phyloP scores from a whole-genome alignment of 2,329 filamentous ascomycete species.

The Hirsutella thompsonii region DNA sequence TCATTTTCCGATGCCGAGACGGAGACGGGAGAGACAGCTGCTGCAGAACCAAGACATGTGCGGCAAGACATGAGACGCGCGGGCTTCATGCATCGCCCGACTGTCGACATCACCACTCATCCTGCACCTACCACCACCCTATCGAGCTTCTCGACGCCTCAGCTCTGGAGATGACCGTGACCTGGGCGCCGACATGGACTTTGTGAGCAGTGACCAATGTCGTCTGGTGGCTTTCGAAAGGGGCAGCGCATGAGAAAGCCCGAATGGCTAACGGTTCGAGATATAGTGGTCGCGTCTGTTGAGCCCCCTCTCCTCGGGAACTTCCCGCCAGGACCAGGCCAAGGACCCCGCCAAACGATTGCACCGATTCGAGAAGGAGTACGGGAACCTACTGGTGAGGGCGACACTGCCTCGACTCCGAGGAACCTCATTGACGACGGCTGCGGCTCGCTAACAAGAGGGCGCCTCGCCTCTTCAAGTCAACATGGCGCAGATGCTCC shows the following conservation, averaged over 20 bases:
- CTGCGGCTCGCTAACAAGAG: not conserved
- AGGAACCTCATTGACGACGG: not conserved
- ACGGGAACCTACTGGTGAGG: slow-evolving; percentile 46
- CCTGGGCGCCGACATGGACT: slow-evolving; percentile 16
- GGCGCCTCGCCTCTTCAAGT: slow-evolving; percentile 4
- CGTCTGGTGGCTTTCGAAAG: no score
- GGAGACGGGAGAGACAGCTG: not conserved
- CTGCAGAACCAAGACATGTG: not conserved
- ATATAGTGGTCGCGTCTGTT: slow-evolving; percentile 53
- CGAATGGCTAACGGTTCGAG: not conserved
- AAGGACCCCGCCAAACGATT: slow-evolving; percentile 51
- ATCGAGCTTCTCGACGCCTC: slow-evolving; percentile 1
- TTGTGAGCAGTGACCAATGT: not conserved
- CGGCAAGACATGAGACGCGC: not conserved
- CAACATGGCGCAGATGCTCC: slow-evolving; percentile 47
- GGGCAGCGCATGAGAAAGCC: no score
- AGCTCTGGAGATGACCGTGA: slow-evolving; percentile 25
- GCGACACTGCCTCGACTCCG: not conserved
- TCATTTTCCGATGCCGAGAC: no score
- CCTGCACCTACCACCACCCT: not conserved
- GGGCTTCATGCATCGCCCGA: not conserved
- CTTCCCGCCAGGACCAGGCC: slow-evolving; percentile 43
- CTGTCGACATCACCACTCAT: not conserved
- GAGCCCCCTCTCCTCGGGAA: slow-evolving; percentile 45
- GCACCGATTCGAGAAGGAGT: slow-evolving; percentile 55